Evolutionary conservation across 164 flowering plant genomes (phyloP).

Genomic region (Nelumbo lutea): DNA sequence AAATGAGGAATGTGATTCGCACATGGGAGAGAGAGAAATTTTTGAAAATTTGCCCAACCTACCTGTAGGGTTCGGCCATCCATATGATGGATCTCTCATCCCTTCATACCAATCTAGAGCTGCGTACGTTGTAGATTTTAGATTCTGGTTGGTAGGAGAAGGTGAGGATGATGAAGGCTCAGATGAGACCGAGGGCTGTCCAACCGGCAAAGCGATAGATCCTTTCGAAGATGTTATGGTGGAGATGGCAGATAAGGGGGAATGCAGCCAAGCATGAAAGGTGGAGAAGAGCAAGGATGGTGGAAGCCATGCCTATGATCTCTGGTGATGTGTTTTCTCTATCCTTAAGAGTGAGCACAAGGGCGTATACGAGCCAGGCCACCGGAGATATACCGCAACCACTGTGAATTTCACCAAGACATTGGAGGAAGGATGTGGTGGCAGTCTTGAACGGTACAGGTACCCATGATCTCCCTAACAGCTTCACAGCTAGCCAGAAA

Average conservation of each 20-base stretch:
- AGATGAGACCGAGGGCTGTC: too few relatives aligned
- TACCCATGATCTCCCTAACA: constrained; percentile 39
- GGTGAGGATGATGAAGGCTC: too few relatives aligned
- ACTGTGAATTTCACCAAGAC: constrained; percentile 55
- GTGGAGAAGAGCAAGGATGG: constrained; percentile 37
- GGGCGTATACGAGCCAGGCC: constrained; percentile 51
- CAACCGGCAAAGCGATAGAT: too few relatives aligned
- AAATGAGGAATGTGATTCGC: too few relatives aligned
- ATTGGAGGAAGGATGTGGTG: constrained; percentile 47
- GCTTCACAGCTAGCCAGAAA: constrained; percentile 48
- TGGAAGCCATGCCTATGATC: constrained; percentile 32
- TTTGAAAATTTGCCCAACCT: too few relatives aligned
- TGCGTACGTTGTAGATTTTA: too few relatives aligned
- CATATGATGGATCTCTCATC: too few relatives aligned
- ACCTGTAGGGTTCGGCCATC: too few relatives aligned
- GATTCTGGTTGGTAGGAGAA: too few relatives aligned
- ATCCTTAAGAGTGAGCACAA: constrained; percentile 33
- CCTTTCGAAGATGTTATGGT: too few relatives aligned
- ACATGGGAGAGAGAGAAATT: too few relatives aligned
- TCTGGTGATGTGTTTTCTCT: constrained; percentile 31
- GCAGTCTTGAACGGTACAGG: constrained; percentile 44
- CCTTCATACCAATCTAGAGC: too few relatives aligned
- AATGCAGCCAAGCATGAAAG: constrained; percentile 61
- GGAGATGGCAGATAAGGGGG: constrained; percentile 60
- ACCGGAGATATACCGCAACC: constrained; percentile 52